These are phyloP conservation scores for Botryosphaeria agaves DNA, from an alignment of 2,329 filamentous ascomycete species.

Conservation along the genomic window DNA sequence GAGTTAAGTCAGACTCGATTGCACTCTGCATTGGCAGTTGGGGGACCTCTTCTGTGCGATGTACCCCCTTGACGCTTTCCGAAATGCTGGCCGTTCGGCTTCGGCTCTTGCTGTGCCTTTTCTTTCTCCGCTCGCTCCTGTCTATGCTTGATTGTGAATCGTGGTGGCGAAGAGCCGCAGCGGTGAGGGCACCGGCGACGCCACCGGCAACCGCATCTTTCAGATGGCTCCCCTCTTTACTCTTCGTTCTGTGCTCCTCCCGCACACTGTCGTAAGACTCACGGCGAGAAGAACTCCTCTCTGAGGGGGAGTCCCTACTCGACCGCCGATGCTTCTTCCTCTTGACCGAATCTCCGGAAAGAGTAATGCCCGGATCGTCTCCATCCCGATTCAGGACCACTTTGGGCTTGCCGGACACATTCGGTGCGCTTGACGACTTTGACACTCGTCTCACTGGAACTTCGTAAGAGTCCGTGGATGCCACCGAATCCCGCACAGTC, in stretches of 20 bases:
- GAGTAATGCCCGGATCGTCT: conserved; percentile 38
- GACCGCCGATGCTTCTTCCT: conserved; percentile 36
- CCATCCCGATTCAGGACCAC: conserved; percentile 41
- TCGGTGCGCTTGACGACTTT: conserved; percentile 43
- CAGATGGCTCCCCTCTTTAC: conserved; percentile 27
- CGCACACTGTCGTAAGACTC: conserved; percentile 16
- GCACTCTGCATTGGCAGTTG: conserved; percentile 83
- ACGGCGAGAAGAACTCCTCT: conserved; percentile 17
- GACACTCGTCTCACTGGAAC: conserved; percentile 35
- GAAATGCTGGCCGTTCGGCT: conserved; percentile 34
- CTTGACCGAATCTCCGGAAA: conserved; percentile 36
- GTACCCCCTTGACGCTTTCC: conserved; percentile 34
- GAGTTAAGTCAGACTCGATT: conserved; percentile 71
- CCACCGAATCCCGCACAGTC: conserved; percentile 44
- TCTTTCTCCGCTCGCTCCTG: conserved; percentile 24
- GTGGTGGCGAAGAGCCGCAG: conserved; percentile 45
- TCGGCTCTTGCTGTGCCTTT: conserved; percentile 29
- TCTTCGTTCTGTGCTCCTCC: conserved; percentile 33
- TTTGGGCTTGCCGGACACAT: conserved; percentile 40
- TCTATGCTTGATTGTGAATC: conserved; percentile 44
- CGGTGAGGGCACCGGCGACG: conserved; percentile 39
- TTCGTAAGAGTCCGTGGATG: conserved; percentile 20
- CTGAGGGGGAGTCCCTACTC: conserved; percentile 31
- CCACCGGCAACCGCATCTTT: conserved; percentile 37
- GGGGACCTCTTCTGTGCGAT: conserved; percentile 39